Evolutionary conservation across 2,329 filamentous ascomycete genomes (phyloP), one percentile per base, ranked within the genome.

Genomic region (Claviceps arundinis): DNA sequence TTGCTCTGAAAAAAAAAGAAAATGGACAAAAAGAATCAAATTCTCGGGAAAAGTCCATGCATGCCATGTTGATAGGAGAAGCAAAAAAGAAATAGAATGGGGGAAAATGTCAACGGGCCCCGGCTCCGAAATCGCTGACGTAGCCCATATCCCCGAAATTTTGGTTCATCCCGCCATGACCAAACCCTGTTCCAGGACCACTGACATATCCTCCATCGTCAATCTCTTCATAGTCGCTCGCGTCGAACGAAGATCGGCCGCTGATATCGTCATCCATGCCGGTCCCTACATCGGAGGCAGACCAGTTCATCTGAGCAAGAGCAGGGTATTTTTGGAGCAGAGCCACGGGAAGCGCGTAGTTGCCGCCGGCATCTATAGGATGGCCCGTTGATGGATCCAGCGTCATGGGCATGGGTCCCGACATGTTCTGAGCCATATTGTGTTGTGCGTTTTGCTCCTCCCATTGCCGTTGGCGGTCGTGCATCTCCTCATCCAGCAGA

Each of bases 271-370:
- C 85, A 42, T 89, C 84, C 54, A 83, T 75, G 17, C 81, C 81
- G n/a, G 84, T 77, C 43, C 83, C 78, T 64, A 94, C 78, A 50
- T 84, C 78, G 19, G 67, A 63, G 11, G 69, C 65, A 17, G 78
- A 77, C 90, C 91, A 97, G 62, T 91, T 90, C 64, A 97, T 78
- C 51, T 84, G 85, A 24, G 90, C 89, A n/a, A 98, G 72, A 4
- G 89, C 90, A 13, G 93, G 93, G 66, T 96, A 97, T 63, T 97
- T 93, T 17, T 87, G 86, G 41, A 97, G 72, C 48, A 98, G 72
- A 1, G 91, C 91, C 4, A 87, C 87, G 1, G 93, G 93, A n/a
- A 97, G 75, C 40, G 78, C 73, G 63, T 86, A 87, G 54, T 77
- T 74, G 50, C 76, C 75, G 50, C 70, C 69, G 3, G 75, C 62